phyloP scores from a whole-genome alignment of 139 green algal species.

The Marvania coccoides region DNA sequence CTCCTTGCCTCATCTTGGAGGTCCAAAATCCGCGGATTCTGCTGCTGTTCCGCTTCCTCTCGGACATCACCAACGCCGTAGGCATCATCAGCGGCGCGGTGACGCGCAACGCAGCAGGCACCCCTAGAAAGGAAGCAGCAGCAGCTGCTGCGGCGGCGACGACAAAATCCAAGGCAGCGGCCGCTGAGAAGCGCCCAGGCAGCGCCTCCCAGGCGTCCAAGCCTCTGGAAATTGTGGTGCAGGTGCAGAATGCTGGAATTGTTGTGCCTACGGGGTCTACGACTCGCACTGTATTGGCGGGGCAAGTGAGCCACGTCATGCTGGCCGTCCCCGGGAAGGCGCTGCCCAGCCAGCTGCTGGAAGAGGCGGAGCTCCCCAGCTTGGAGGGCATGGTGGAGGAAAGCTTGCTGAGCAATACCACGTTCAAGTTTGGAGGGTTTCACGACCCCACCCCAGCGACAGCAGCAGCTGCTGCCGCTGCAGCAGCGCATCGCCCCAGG shows the following conservation, averaged over 20 bases:
- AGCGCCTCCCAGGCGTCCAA: not conserved
- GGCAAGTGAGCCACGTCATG: constrained; percentile 17
- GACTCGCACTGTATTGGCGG: constrained; percentile 20
- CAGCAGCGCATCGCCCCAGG: no score
- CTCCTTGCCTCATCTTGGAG: constrained; percentile 25
- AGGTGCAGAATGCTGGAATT: constrained; percentile 27
- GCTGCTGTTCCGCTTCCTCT: constrained; percentile 41
- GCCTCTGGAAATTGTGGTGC: constrained; percentile 30
- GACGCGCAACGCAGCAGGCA: not conserved
- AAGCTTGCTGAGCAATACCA: constrained; percentile 15
- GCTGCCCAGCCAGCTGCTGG: constrained; percentile 12
- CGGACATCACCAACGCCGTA: constrained; percentile 30
- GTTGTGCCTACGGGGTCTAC: constrained; percentile 34
- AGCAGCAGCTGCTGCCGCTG: not conserved
- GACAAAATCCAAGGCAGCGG: not conserved
- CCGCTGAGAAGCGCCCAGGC: no score
- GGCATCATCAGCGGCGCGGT: constrained; percentile 28
- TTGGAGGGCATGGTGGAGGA: constrained; percentile 19
- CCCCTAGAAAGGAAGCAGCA: not conserved
- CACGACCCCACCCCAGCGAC: not conserved
- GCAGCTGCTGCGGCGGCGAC: not conserved
- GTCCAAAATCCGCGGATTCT: constrained; percentile 40
- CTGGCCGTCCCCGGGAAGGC: constrained; percentile 35
- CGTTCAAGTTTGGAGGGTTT: constrained; percentile 22
- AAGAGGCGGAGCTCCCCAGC: constrained; percentile 18